Percentiles rank a stretch among this genome's conserved stretches.
Conservation (phyloP, 345 rosid genomes). For the Brassica rapa region DNA sequence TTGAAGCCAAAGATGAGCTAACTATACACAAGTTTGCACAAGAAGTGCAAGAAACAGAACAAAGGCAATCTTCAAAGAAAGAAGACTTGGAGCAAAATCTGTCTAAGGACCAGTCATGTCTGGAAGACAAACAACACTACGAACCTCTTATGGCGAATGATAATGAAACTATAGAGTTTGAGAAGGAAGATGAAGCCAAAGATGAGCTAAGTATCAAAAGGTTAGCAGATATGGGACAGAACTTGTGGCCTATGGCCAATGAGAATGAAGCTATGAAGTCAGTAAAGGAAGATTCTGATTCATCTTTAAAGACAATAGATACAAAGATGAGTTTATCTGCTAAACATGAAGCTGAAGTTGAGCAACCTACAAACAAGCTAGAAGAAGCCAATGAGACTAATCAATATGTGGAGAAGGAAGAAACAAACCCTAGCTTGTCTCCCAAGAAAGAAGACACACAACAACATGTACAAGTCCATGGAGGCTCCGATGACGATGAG, state of each 20-base stretch:
- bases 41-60: slow-evolving; percentile 3
- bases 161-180: not conserved
- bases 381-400: slow-evolving; percentile 5
- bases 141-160: not conserved
- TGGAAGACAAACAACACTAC: slow-evolving; percentile 2
- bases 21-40: not conserved
- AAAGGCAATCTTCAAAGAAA: slow-evolving; percentile 4
- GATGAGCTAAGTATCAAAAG: not conserved
- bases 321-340: not conserved
- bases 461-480: not conserved
- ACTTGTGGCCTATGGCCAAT: not conserved
- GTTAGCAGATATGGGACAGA: not conserved
- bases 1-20: slow-evolving; percentile 11
- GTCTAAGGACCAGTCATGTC: not conserved
- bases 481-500: slow-evolving; percentile 14
- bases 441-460: slow-evolving; percentile 18
- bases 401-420: slow-evolving; percentile 14
- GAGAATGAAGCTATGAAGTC: slow-evolving; percentile 14
- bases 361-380: not conserved
- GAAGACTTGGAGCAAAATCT: not conserved
- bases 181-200: slow-evolving; percentile 1
- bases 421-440: not conserved
- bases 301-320: not conserved
- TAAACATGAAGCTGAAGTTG: slow-evolving; percentile 8
- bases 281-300: not conserved